Evolutionary conservation across 768 basidiomycete genomes (phyloP).

Genomic region (Dioszegia aurantiaca): DNA sequence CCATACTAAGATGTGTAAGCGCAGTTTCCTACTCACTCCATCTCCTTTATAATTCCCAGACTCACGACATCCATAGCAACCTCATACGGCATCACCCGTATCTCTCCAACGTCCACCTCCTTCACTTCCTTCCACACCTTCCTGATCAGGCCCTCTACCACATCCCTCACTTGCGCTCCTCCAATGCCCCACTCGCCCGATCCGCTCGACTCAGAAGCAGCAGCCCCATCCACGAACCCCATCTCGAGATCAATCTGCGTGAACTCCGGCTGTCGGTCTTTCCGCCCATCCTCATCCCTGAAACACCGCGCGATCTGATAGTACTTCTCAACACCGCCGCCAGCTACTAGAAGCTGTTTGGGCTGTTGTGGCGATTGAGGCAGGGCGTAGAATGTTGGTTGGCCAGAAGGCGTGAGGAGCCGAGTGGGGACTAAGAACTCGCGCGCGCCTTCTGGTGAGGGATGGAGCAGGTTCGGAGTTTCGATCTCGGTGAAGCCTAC

Average conservation of each 20-base stretch:
- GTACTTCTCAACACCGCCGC: conserved; percentile 83
- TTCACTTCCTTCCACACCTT: conserved; percentile 73
- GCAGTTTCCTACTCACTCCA: not conserved
- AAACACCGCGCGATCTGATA: conserved; percentile 93
- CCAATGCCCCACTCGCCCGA: conserved; percentile 72
- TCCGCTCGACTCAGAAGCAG: conserved; percentile 46
- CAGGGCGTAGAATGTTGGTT: conserved; percentile 71
- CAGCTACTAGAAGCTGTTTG: conserved; percentile 86
- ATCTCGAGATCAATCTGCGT: conserved; percentile 96
- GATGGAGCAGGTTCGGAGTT: conserved; percentile 84
- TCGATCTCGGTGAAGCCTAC: conserved; percentile 89
- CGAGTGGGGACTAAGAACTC: conserved; percentile 89
- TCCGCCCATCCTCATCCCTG: conserved; percentile 90
- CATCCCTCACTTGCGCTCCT: conserved; percentile 72
- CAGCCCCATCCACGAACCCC: conserved; percentile 83
- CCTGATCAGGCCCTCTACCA: conserved; percentile 71
- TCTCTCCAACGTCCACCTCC: conserved; percentile 61
- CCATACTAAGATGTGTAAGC: conserved; percentile 63
- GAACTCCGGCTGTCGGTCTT: conserved; percentile 94
- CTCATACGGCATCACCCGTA: conserved; percentile 80
- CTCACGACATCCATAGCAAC: conserved; percentile 83
- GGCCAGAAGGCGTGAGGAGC: conserved; percentile 11
- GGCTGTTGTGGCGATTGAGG: conserved; percentile 95
- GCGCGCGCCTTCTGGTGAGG: conserved; percentile 89
- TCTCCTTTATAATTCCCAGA: no score